phyloP scores from a whole-genome alignment of 73 alveolate species.

The Stentor coeruleus region DNA sequence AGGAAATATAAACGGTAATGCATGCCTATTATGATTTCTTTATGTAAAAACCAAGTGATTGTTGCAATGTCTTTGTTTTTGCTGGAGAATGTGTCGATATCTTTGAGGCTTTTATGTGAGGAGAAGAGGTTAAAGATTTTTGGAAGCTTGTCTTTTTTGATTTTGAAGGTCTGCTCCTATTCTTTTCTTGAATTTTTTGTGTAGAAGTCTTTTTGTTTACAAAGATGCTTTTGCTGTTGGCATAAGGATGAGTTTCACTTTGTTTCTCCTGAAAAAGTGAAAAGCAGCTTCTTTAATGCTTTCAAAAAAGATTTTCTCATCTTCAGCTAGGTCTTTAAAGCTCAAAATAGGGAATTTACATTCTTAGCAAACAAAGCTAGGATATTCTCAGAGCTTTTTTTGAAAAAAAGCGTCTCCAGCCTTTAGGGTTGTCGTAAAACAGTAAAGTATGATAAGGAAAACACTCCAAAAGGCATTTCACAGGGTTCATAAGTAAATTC shows the following conservation, averaged over 20 bases:
- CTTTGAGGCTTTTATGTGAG: not conserved
- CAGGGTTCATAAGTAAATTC: not conserved
- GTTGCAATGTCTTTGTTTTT: not conserved
- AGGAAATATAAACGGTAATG: conserved; percentile 7
- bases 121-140: not conserved
- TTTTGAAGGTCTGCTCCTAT: not conserved
- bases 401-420: not conserved
- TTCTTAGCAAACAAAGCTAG: not conserved
- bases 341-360: not conserved
- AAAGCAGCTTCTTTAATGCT: not conserved
- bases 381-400: not conserved
- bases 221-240: not conserved
- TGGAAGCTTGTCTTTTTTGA: not conserved
- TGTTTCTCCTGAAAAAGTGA: not conserved
- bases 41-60: not conserved
- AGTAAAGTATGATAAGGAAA: not conserved
- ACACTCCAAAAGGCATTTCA: not conserved
- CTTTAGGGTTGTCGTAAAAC: not conserved
- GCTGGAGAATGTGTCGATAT: not conserved
- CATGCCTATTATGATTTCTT: not conserved
- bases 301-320: not conserved
- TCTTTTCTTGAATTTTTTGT: not conserved
- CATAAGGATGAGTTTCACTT: not conserved
- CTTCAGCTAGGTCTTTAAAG: conserved; percentile 8
- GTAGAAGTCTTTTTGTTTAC: too few species aligned